Evolutionary conservation across 1,284 basidiomycete species (phyloP).

Genomic region (Malassezia brasiliensis): DNA sequence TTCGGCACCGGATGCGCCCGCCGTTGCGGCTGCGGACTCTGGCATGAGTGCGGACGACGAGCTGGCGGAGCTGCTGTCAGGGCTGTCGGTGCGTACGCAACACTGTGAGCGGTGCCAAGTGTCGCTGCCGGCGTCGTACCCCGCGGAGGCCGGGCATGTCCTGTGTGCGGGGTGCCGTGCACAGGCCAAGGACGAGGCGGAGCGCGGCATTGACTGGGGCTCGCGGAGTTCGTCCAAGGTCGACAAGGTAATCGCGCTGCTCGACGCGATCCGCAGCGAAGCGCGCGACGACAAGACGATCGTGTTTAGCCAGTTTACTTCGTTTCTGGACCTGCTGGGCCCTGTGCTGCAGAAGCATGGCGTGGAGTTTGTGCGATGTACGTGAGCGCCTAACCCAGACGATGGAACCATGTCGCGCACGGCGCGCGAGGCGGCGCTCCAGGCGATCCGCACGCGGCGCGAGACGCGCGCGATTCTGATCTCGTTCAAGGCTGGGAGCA

Average conservation of each 20-base stretch:
- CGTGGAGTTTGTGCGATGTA: constrained; percentile 72
- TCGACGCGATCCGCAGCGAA: constrained; percentile 61
- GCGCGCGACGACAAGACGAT: constrained; percentile 71
- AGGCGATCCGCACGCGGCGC: constrained; percentile 60
- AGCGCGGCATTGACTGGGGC: constrained; percentile 53
- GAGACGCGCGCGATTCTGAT: constrained; percentile 69
- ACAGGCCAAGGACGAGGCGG: constrained; percentile 17
- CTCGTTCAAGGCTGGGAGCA: constrained; percentile 90
- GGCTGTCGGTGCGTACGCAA: constrained; percentile 53
- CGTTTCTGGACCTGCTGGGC: constrained; percentile 76
- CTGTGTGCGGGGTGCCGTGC: constrained; percentile 31
- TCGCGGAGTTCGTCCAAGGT: constrained; percentile 63
- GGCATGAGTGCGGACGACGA: constrained; percentile 49
- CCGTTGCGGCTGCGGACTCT: constrained; percentile 9
- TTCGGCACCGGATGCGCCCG: constrained; percentile 15
- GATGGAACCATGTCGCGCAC: constrained; percentile 74
- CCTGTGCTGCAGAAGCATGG: constrained; percentile 63
- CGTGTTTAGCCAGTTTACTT: constrained; percentile 64
- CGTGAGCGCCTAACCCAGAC: constrained; percentile 56
- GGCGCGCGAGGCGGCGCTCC: constrained; percentile 64
- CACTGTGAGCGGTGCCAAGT: constrained; percentile 32
- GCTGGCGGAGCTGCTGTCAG: constrained; percentile 64
- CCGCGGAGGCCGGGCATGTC: neutral
- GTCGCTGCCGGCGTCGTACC: constrained; percentile 6
- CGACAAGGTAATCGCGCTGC: constrained; percentile 65